Percentiles rank a stretch among this genome's conserved stretches.
Conservation (phyloP, 2,329 filamentous ascomycete genomes). For the Verticillium nubilum region DNA sequence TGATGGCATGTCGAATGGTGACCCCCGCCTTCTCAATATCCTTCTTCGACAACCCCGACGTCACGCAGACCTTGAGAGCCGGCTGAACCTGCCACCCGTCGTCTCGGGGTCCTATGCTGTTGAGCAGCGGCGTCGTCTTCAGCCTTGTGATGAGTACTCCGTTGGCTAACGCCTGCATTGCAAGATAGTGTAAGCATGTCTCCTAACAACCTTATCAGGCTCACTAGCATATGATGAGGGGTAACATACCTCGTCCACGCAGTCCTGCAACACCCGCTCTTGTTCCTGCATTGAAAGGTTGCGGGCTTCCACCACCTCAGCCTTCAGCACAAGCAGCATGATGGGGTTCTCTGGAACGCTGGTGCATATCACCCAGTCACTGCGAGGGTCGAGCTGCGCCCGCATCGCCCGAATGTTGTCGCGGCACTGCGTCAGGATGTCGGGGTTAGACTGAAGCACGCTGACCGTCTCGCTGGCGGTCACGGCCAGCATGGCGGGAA, state of each 20-base stretch:
- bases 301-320: conserved; percentile 69
- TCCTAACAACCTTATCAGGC: not conserved
- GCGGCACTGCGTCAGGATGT: conserved; percentile 70
- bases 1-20: conserved; percentile 84
- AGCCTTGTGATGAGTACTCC: conserved; percentile 84
- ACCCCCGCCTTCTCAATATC: conserved; percentile 93
- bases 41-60: conserved; percentile 81
- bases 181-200: not conserved
- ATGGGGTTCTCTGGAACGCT: conserved; percentile 82
- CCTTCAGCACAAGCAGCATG: conserved; percentile 77
- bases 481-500: conserved; percentile 92
- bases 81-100: conserved; percentile 66
- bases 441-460: conserved; percentile 80
- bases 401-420: conserved; percentile 86
- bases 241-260: conserved; percentile 85
- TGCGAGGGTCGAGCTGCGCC: conserved; percentile 82
- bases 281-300: conserved; percentile 69
- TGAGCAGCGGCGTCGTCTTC: conserved; percentile 67
- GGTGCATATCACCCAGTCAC: conserved; percentile 84
- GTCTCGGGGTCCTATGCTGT: conserved; percentile 61
- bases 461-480: conserved; percentile 88
- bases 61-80: conserved; percentile 87
- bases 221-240: not conserved
- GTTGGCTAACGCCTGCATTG: conserved; percentile 67
- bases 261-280: conserved; percentile 78